phyloP scores from a whole-genome alignment of 2,329 filamentous ascomycete species.

The Pseudonectria buxi region DNA sequence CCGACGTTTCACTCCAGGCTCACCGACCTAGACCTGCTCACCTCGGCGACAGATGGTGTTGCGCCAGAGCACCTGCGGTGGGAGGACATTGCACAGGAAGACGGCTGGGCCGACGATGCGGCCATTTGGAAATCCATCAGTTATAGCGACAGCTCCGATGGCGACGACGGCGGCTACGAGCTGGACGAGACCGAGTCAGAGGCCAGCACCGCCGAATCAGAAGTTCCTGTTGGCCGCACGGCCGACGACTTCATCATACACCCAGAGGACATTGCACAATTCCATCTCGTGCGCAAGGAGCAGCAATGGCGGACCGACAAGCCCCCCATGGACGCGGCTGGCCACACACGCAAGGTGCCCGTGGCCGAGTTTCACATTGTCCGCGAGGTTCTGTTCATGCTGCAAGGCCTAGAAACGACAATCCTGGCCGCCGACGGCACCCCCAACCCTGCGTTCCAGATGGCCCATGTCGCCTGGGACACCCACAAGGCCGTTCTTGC shows the following conservation, averaged over 20 bases:
- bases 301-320: constrained; percentile 31
- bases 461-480: constrained; percentile 42
- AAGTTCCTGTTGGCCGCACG: constrained; percentile 17
- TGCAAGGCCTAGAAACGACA: constrained; percentile 69
- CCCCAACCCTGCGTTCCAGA: constrained; percentile 37
- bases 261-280: constrained; percentile 25
- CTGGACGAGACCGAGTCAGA: constrained; percentile 33
- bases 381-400: constrained; percentile 78
- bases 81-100: constrained; percentile 71
- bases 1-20: constrained; percentile 66
- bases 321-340: constrained; percentile 28
- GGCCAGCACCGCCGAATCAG: constrained; percentile 25
- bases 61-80: constrained; percentile 55
- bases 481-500: constrained; percentile 42
- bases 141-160: constrained; percentile 62
- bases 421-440: constrained; percentile 50
- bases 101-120: constrained; percentile 61
- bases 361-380: constrained; percentile 68
- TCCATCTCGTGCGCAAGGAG: constrained; percentile 25
- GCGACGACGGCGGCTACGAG: constrained; percentile 27
- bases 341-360: constrained; percentile 31
- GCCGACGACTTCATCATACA: constrained; percentile 30
- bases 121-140: constrained; percentile 66
- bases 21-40: constrained; percentile 52
- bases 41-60: constrained; percentile 33